Evolutionary conservation across 2,329 filamentous ascomycete genomes (phyloP).

Genomic region (Ceratocystis papillata): DNA sequence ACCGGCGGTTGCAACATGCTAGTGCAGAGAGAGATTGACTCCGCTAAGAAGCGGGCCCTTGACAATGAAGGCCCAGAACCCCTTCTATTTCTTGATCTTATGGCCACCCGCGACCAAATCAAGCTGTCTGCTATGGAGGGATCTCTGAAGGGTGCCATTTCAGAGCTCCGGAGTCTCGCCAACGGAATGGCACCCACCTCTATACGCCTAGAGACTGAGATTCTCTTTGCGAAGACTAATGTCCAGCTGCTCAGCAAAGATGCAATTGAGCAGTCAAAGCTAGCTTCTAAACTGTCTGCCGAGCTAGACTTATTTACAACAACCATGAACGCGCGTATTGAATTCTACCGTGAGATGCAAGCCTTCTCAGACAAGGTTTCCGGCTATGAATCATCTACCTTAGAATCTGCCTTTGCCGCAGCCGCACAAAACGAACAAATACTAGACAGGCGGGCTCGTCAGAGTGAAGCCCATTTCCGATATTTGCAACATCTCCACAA

Average conservation of each 20-base stretch:
- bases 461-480: conserved; percentile 60
- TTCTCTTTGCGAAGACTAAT: neutral
- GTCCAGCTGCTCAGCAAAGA: neutral
- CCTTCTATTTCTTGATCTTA: neutral
- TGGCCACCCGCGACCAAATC: neutral
- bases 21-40: conserved; percentile 51
- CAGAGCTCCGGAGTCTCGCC: conserved; percentile 53
- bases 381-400: conserved; percentile 37
- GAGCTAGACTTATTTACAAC: conserved; percentile 67
- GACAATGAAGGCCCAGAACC: neutral
- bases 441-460: conserved; percentile 43
- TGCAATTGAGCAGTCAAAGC: neutral
- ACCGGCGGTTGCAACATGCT: conserved; percentile 68
- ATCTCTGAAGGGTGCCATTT: conserved; percentile 60
- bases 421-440: neutral
- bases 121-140: conserved; percentile 35
- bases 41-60: conserved; percentile 6
- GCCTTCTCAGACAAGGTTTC: conserved; percentile 66
- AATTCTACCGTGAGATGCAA: conserved; percentile 86
- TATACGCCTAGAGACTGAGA: neutral
- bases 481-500: conserved; percentile 39
- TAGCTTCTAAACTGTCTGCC: conserved; percentile 41
- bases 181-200: neutral
- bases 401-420: neutral
- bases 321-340: conserved; percentile 74